Conservation (phyloP, 1,139 yeast genomes). For the Geotrichum carabidarum region DNA sequence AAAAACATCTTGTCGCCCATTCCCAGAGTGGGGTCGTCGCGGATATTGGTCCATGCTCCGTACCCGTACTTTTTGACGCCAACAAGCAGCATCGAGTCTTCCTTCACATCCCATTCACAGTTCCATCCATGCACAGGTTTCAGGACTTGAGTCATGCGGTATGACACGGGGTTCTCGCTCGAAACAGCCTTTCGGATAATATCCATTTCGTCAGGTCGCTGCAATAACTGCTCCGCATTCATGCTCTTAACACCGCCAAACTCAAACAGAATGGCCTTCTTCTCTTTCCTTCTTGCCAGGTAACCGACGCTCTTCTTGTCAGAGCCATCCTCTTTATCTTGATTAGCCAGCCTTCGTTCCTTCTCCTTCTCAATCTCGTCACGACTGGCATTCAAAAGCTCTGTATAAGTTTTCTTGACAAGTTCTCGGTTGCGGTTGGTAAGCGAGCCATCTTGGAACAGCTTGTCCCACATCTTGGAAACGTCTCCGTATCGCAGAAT, state of each 20-base stretch:
- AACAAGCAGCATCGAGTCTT: constrained; percentile 79
- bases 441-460: constrained; percentile 84
- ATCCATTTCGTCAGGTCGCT: constrained; percentile 78
- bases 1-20: constrained; percentile 78
- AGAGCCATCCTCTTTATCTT: constrained; percentile 4
- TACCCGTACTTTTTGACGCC: constrained; percentile 93
- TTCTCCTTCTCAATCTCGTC: constrained; percentile 65
- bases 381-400: constrained; percentile 58
- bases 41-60: constrained; percentile 89
- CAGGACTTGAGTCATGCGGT: constrained; percentile 56
- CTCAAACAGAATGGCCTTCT: constrained; percentile 85
- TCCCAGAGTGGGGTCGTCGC: constrained; percentile 92
- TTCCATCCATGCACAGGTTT: constrained; percentile 89
- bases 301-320: background rate
- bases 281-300: constrained; percentile 55
- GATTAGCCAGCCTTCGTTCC: constrained; percentile 54
- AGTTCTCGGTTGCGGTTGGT: constrained; percentile 83
- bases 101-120: constrained; percentile 75
- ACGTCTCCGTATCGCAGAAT: constrained; percentile 79
- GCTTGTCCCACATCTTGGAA: constrained; percentile 73
- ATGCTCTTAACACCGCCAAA: constrained; percentile 82
- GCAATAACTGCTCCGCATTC: constrained; percentile 82
- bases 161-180: constrained; percentile 40
- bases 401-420: constrained; percentile 70
- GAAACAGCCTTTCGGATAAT: constrained; percentile 58